phyloP scores from a whole-genome alignment of 768 basidiomycete genomes.

The Tricholoma terreum region DNA sequence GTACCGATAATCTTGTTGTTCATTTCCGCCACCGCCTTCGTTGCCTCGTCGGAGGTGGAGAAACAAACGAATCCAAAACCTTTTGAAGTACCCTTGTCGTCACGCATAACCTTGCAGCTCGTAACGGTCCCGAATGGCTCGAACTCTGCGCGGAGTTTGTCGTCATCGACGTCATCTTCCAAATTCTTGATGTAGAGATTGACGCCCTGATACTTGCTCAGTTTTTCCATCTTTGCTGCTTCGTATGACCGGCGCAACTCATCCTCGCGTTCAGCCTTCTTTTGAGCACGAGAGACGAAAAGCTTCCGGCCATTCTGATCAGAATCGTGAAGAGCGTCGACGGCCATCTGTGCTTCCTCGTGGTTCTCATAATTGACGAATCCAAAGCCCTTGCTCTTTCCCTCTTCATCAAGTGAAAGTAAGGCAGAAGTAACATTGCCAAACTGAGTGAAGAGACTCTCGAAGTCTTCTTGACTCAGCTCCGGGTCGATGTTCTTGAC shows the following conservation, averaged over 20 bases:
- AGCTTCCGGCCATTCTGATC: slow-evolving; percentile 87
- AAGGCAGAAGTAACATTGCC: slow-evolving; percentile 89
- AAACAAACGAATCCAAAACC: slow-evolving; percentile 99
- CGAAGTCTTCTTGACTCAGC: slow-evolving; percentile 82
- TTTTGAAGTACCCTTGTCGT: slow-evolving; percentile 90
- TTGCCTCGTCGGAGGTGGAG: slow-evolving; percentile 97
- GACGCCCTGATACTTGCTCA: slow-evolving; percentile 97
- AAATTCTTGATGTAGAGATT: slow-evolving; percentile 99
- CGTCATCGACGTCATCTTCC: slow-evolving; percentile 97
- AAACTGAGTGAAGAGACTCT: slow-evolving; percentile 70
- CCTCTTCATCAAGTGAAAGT: slow-evolving; percentile 78
- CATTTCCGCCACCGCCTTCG: slow-evolving; percentile 99
- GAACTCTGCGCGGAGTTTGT: slow-evolving; percentile 94
- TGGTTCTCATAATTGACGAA: slow-evolving; percentile 96
- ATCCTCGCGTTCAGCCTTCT: slow-evolving; percentile 97
- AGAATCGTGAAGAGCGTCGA: slow-evolving; percentile 83
- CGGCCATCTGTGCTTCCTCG: slow-evolving; percentile 88
- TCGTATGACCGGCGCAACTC: slow-evolving; percentile 93
- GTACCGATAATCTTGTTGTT: slow-evolving; percentile 99
- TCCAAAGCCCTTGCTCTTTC: slow-evolving; percentile 95
- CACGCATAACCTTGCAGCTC: slow-evolving; percentile 98
- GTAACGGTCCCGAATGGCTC: slow-evolving; percentile 97
- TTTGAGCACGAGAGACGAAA: slow-evolving; percentile 95
- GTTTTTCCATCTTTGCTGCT: slow-evolving; percentile 93
- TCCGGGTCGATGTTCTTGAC: slow-evolving; percentile 94